Evolutionary conservation across 1,284 basidiomycete genomes (phyloP).

Genomic region (Gymnopus androsaceus): DNA sequence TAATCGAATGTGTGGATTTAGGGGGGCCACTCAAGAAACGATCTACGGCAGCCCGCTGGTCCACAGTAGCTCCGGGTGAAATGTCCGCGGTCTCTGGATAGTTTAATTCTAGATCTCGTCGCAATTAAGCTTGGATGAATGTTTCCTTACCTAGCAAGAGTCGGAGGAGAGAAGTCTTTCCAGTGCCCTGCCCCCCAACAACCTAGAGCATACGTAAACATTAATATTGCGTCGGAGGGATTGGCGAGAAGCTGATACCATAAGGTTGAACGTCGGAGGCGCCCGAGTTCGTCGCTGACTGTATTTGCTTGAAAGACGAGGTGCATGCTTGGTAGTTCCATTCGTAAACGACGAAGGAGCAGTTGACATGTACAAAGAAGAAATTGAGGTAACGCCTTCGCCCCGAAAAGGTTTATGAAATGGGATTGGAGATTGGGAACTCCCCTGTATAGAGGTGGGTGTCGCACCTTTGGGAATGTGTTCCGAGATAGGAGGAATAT

Average conservation of each 20-base stretch:
- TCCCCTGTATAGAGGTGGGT: conserved; percentile 59
- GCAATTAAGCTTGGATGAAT: no score
- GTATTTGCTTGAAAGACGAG: conserved; percentile 45
- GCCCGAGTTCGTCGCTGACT: conserved; percentile 60
- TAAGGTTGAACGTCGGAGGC: conserved; percentile 81
- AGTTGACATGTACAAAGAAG: conserved; percentile 65
- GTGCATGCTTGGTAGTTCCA: conserved; percentile 36
- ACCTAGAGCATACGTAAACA: conserved; percentile 46
- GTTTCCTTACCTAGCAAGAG: no score
- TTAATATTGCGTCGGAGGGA: conserved; percentile 9
- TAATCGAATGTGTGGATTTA: conserved; percentile 61
- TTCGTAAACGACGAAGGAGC: conserved; percentile 61
- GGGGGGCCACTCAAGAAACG: conserved; percentile 58
- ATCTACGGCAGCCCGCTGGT: conserved; percentile 64
- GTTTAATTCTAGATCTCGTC: no score
- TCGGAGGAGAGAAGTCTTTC: conserved; percentile 74
- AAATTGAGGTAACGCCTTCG: conserved; percentile 52
- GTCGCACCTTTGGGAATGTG: conserved; percentile 56
- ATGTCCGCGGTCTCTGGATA: conserved; percentile 81
- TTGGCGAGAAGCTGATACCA: conserved; percentile 50
- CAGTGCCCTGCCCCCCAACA: conserved; percentile 75
- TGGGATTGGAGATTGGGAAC: conserved; percentile 54
- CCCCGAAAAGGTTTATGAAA: conserved; percentile 79
- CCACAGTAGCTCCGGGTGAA: conserved; percentile 66
- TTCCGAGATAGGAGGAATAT: conserved; percentile 36